Evolutionary conservation across 306 rosid species (phyloP).

Genomic region (Canavalia ensiformis): DNA sequence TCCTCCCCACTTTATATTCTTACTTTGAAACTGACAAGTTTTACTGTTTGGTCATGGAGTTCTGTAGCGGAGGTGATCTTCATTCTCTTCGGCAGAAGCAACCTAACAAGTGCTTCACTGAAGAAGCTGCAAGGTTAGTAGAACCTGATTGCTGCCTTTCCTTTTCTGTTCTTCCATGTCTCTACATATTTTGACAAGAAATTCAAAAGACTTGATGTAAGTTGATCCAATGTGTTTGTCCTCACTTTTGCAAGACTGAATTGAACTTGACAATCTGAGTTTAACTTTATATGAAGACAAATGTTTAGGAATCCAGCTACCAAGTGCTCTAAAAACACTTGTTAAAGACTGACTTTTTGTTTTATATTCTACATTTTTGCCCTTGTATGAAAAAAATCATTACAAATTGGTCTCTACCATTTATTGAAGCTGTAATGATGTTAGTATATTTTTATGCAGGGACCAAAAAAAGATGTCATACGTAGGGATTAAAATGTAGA

Average conservation of each 20-base stretch:
- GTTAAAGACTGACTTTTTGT: background rate
- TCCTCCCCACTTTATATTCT: constrained; percentile 88
- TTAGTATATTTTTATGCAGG: no score
- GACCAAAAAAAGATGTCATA: no score
- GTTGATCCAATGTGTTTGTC: constrained; percentile 11
- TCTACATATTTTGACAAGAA: background rate
- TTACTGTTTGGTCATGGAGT: constrained; percentile 90
- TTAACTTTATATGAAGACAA: background rate
- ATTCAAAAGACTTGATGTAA: constrained; percentile 15
- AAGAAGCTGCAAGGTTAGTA: constrained; percentile 90
- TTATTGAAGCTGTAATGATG: no score
- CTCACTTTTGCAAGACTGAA: constrained; percentile 7
- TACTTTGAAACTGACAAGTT: constrained; percentile 86
- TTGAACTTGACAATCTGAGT: background rate
- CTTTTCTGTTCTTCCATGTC: constrained; percentile 6
- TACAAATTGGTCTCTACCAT: no score
- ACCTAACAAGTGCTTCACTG: constrained; percentile 82
- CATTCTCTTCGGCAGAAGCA: constrained; percentile 93
- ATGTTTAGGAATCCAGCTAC: background rate
- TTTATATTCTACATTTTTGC: no score
- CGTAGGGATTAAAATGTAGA: no score
- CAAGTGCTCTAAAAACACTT: background rate
- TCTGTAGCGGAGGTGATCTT: constrained; percentile 91
- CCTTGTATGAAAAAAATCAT: no score
- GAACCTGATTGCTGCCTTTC: constrained; percentile 16